Base-by-base conservation (phyloP, 345 rosid genomes). In the Reutealis trisperma region DNA sequence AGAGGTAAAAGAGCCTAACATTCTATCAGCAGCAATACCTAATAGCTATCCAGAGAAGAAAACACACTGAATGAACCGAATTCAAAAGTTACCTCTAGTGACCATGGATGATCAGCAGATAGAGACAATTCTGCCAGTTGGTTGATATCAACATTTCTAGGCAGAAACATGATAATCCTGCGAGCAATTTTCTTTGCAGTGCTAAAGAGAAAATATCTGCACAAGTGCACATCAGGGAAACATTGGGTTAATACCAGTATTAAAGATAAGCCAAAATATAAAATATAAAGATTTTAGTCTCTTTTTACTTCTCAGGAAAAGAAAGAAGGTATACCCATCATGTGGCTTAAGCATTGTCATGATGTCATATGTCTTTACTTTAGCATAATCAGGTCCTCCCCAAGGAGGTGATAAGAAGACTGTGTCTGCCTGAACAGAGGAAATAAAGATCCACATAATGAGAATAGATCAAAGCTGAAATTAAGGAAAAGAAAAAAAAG, bases 341-440 rank as follows among this genome's bases (percentile, higher is more conserved):
- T 44, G 87, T 25, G 97, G 99, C 86, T 85, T 87, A 66, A 96
- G 90, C 99, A 93, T 92, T 44, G 92, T 93, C 85, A 76, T 89
- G 71, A 92, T 84, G 85, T 92, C 82, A 73, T 93, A 96, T 30
- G 78, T 86, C 81, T 81, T 71, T 14, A 79, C 92, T 90, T 86
- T 92, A 27, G 84, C 65, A 77, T 96, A 96, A 77, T 88, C 90
- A 81, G 98, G 99, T 57, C 98, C 98, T 6, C 99, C 99, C 97
- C 99, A 93, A 10, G 99, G 97, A 78, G 98, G 98, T 44, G 99
- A 96, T 78, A 96, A 79, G 85, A 93, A 96, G 67, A 91, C 91
- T 1, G 90, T 86, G 61, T 86, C 92, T 24, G 94, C 96, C 99
- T 93, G 87, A 78, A 76, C 73, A 71, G 34, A 55, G 64, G 67